Conservation (phyloP, 495 filamentous ascomycete genomes). For the Penicillium verhagenii region DNA sequence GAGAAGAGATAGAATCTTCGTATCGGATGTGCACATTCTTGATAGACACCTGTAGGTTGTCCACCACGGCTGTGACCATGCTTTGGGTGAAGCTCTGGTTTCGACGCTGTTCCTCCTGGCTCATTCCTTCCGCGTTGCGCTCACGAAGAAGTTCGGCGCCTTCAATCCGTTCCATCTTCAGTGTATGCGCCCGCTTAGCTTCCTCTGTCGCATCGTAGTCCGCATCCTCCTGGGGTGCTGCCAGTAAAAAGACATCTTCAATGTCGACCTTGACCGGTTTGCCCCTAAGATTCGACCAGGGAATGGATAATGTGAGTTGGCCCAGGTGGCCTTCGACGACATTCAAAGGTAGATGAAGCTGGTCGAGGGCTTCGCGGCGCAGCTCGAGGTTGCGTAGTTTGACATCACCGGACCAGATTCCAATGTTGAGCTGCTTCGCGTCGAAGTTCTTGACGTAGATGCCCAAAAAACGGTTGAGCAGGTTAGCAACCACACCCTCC, state of each 20-base stretch:
- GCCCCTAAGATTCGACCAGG: constrained; percentile 92
- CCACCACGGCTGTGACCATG: constrained; percentile 90
- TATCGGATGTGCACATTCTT: constrained; percentile 98
- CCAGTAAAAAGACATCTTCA: constrained; percentile 92
- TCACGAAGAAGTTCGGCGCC: constrained; percentile 93
- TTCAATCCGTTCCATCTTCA: constrained; percentile 98
- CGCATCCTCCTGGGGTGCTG: constrained; percentile 89
- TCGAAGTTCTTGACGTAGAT: constrained; percentile 99
- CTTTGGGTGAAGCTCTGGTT: constrained; percentile 96
- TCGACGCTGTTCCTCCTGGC: constrained; percentile 88
- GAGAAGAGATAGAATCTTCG: constrained; percentile 94
- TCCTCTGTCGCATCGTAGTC: constrained; percentile 94
- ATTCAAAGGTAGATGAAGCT: constrained; percentile 92
- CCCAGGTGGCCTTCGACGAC: constrained; percentile 95
- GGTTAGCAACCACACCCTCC: constrained; percentile 71
- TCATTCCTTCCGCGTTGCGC: constrained; percentile 87
- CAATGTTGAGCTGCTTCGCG: constrained; percentile 91
- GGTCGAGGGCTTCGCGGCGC: constrained; percentile 90
- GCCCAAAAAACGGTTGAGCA: constrained; percentile 97
- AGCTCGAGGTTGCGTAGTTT: constrained; percentile 89
- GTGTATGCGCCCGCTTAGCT: constrained; percentile 69
- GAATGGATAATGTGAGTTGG: constrained; percentile 83
- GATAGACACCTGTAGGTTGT: constrained; percentile 94
- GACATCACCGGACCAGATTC: constrained; percentile 97
- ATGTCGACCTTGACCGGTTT: constrained; percentile 93